A percentile compares a stretch with the other conserved stretches of the same genome.
These are phyloP conservation scores for Teunomyces stri DNA, from an alignment of 805 yeast species.

Conservation along the genomic window DNA sequence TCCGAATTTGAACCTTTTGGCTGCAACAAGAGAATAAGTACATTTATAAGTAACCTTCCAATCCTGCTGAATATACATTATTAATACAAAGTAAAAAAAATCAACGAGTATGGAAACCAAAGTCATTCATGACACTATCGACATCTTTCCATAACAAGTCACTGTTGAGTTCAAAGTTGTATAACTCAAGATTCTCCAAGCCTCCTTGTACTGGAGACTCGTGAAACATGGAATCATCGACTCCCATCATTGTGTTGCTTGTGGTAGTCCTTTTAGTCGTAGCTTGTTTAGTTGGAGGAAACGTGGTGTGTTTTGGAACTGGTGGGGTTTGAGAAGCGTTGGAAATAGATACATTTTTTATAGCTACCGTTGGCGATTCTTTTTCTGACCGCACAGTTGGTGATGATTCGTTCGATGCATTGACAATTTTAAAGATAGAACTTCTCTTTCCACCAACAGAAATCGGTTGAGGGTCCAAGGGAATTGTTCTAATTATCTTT, in stretches of 20 bases:
- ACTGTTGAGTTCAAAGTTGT: conserved; percentile 46
- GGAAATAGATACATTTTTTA: background rate
- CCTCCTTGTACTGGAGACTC: conserved; percentile 28
- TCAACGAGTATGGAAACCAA: conserved; percentile 70
- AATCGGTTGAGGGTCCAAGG: conserved; percentile 81
- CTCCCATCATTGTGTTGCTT: background rate
- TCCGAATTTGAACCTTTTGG: too few species aligned
- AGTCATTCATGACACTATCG: conserved; percentile 86
- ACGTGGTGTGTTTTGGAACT: background rate
- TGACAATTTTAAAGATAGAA: conserved; percentile 37
- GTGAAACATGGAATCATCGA: conserved; percentile 9
- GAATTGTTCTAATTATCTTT: conserved; percentile 72
- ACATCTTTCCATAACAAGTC: conserved; percentile 76
- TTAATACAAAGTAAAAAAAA: background rate
- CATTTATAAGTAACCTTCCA: too few species aligned
- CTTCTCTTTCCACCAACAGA: conserved; percentile 37
- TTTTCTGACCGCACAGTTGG: conserved; percentile 18
- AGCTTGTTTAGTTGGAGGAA: background rate
- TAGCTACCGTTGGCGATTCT: conserved; percentile 3
- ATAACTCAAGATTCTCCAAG: conserved; percentile 35
- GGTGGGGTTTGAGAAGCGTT: background rate
- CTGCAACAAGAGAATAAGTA: too few species aligned
- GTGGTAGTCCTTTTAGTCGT: background rate
- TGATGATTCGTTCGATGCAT: conserved; percentile 29
- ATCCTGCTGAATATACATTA: background rate